Evolutionary conservation across 805 yeast genomes (phyloP).

Genomic region (Yarrowia phangngaensis): DNA sequence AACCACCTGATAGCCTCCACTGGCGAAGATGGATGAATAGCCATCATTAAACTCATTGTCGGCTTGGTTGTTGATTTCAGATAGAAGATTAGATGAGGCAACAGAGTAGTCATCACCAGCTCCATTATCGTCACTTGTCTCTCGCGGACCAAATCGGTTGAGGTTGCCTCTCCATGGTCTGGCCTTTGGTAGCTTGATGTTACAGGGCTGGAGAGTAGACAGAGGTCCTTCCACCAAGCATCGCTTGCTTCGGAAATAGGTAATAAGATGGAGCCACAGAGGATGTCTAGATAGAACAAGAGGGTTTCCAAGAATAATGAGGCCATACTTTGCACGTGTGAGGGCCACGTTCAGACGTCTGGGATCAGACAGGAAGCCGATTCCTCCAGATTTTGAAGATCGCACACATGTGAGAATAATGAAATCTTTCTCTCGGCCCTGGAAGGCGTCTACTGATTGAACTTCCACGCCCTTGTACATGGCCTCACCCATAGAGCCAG

Average conservation of each 20-base stretch:
- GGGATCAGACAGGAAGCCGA: constrained; percentile 82
- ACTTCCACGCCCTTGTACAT: constrained; percentile 73
- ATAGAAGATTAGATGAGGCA: constrained; percentile 15
- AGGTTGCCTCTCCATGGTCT: constrained; percentile 19
- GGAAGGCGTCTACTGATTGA: constrained; percentile 93
- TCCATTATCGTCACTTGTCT: neutral
- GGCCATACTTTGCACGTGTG: constrained; percentile 81
- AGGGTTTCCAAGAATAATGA: constrained; percentile 81
- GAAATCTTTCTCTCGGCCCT: constrained; percentile 83
- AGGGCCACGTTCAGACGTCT: constrained; percentile 85
- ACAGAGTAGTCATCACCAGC: constrained; percentile 19
- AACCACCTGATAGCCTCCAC: constrained; percentile 17
- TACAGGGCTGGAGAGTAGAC: constrained; percentile 69
- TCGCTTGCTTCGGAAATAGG: constrained; percentile 77
- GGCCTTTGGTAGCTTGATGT: constrained; percentile 28
- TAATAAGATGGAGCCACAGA: constrained; percentile 73
- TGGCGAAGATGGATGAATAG: neutral
- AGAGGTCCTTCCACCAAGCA: constrained; percentile 87
- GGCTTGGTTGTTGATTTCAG: constrained; percentile 9
- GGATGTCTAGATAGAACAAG: constrained; percentile 63
- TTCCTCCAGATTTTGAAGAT: constrained; percentile 66
- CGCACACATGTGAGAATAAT: constrained; percentile 78
- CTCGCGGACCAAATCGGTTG: constrained; percentile 11
- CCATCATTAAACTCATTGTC: constrained; percentile 31
- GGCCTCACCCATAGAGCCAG: constrained; percentile 62